Percentiles rank a stretch among this genome's conserved stretches.
Conservation (phyloP, 257 asterid species). For the Scutellaria minor region DNA sequence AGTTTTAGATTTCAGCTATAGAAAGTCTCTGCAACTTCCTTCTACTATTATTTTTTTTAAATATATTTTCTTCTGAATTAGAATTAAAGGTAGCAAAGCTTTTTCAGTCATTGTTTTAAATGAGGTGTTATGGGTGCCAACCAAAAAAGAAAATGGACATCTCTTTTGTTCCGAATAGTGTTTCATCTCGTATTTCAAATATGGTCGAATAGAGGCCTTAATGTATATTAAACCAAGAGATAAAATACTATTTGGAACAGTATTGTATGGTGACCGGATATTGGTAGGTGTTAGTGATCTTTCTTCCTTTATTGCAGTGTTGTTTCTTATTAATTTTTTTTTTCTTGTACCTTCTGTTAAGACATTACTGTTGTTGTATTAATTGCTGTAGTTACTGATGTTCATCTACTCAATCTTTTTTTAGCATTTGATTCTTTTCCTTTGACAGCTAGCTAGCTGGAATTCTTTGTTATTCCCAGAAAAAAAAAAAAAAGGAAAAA, state of each 20-base stretch:
- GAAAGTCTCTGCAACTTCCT: slow-evolving; percentile 35
- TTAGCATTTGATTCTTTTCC: slow-evolving; percentile 35
- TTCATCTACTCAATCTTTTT: slow-evolving; percentile 38
- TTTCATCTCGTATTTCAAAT: too few species aligned
- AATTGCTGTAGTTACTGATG: slow-evolving; percentile 46
- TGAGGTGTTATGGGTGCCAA: not conserved
- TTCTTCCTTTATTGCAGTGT: slow-evolving; percentile 9
- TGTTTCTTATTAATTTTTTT: not conserved
- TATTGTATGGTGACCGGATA: too few species aligned
- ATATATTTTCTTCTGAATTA: slow-evolving; percentile 31
- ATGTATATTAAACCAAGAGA: too few species aligned
- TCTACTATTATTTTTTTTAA: slow-evolving; percentile 2
- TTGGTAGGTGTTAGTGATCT: slow-evolving; percentile 16
- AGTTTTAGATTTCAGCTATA: slow-evolving; percentile 27
- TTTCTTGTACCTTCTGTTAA: slow-evolving; percentile 36
- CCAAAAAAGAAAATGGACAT: too few species aligned
- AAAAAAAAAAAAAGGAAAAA: not conserved
- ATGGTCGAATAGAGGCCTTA: too few species aligned
- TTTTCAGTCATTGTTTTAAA: slow-evolving; percentile 32
- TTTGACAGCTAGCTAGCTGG: slow-evolving; percentile 37
- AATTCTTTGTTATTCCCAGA: slow-evolving; percentile 30
- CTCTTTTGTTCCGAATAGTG: too few species aligned
- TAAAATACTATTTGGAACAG: too few species aligned
- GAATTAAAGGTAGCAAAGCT: slow-evolving; percentile 65
- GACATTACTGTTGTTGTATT: slow-evolving; percentile 42